Percentiles rank a stretch among this genome's conserved stretches.
phyloP scores from a whole-genome alignment of 106 monocot genomes.

The Agapanthus africanus region DNA sequence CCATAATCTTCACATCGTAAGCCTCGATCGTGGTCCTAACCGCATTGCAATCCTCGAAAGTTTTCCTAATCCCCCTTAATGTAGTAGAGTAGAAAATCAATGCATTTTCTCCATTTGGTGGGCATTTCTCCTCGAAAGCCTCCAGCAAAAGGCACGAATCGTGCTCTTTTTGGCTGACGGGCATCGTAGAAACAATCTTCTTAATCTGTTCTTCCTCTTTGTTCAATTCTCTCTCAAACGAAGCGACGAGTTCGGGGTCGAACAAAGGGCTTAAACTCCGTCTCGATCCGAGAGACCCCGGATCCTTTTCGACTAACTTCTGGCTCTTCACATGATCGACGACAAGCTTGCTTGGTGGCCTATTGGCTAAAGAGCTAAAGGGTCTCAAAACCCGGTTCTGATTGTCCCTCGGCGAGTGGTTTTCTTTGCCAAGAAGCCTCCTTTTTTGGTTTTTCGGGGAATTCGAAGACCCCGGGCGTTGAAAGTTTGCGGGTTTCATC shows the following conservation, averaged over 20 bases:
- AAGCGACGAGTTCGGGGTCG: slow-evolving; percentile 74
- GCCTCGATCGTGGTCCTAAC: slow-evolving; percentile 45
- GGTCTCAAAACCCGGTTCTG: slow-evolving; percentile 19
- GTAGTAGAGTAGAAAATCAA: slow-evolving; percentile 79
- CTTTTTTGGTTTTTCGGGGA: slow-evolving; percentile 22
- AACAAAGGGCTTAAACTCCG: slow-evolving; percentile 62
- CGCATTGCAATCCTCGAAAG: slow-evolving; percentile 87
- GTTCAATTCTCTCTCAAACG: slow-evolving; percentile 52
- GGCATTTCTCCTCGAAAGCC: slow-evolving; percentile 52
- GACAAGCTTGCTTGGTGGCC: background rate
- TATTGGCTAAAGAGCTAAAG: slow-evolving; percentile 21
- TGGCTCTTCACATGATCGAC: background rate
- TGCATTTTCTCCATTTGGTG: slow-evolving; percentile 48
- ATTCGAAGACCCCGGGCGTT: background rate
- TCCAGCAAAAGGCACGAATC: slow-evolving; percentile 15
- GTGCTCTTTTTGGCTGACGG: slow-evolving; percentile 13
- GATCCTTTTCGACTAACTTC: slow-evolving; percentile 6
- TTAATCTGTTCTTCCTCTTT: slow-evolving; percentile 54
- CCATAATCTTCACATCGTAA: slow-evolving; percentile 46
- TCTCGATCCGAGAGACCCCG: slow-evolving; percentile 17
- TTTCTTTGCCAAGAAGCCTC: slow-evolving; percentile 14
- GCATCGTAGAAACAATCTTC: slow-evolving; percentile 23
- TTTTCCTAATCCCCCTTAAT: slow-evolving; percentile 73
- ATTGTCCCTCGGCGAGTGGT: slow-evolving; percentile 27
- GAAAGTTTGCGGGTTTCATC: slow-evolving; percentile 19